Evolutionary conservation across 2,329 filamentous ascomycete species (phyloP).

Genomic region (Colletotrichum musae): DNA sequence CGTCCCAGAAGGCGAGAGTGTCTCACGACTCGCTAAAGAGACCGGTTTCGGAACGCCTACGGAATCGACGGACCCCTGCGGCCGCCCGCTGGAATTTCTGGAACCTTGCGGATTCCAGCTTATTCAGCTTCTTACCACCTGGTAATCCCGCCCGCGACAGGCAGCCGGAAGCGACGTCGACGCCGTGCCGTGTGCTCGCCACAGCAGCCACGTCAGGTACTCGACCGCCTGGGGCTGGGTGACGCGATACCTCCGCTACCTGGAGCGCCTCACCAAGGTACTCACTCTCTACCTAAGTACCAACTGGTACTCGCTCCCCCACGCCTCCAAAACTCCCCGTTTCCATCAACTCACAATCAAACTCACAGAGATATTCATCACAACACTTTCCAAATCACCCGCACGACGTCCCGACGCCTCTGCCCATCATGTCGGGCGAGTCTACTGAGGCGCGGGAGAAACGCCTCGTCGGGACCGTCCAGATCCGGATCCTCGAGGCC

Average conservation of each 20-base stretch:
- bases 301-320: slow-evolving; percentile 21
- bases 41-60: slow-evolving; percentile 31
- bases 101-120: slow-evolving; percentile 28
- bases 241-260: slow-evolving; percentile 1
- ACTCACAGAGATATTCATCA: not conserved
- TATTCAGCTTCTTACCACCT: slow-evolving; percentile 27
- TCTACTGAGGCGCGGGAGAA: slow-evolving; percentile 53
- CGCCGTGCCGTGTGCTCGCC: not conserved
- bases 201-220: slow-evolving; percentile 24
- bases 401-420: slow-evolving; percentile 10
- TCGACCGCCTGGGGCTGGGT: slow-evolving; percentile 1
- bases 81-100: slow-evolving; percentile 27
- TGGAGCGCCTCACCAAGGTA: too few relatives aligned
- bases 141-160: not conserved
- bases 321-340: slow-evolving; percentile 1
- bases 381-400: too few relatives aligned
- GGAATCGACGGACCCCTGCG: slow-evolving; percentile 5
- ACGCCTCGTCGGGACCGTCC: slow-evolving; percentile 86
- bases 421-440: slow-evolving; percentile 37
- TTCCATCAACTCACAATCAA: slow-evolving; percentile 18
- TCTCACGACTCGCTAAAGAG: slow-evolving; percentile 18
- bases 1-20: not conserved
- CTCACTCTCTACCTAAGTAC: too few relatives aligned
- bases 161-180: slow-evolving; percentile 39
- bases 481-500: slow-evolving; percentile 83